Base-by-base conservation (phyloP, 306 rosid genomes). In the Rubus idaeus region DNA sequence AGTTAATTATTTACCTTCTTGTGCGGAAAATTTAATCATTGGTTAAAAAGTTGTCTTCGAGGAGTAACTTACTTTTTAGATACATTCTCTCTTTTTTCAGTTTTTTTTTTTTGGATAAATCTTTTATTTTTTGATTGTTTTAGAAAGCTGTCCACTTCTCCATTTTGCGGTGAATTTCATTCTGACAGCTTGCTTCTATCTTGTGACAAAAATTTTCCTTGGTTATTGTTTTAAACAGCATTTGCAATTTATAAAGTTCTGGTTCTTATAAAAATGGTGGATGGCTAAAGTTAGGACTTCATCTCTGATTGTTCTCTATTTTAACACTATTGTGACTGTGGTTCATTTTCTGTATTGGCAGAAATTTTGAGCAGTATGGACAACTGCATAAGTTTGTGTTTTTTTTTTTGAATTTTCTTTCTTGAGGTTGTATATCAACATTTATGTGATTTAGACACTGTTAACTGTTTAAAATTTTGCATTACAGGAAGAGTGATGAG, bases 401-500 rank as follows among this genome's bases (percentile, higher is more conserved):
- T 46, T 16, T 16, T 30, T 30, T 35, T 23, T 23, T 23, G 26
- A 23, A 23, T 16, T 23, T 50, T 14, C 17, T 17, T 4, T 37
- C 12, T 44, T 55, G 65, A 53, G 76, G 66, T 56, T 17, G n/a
- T 53, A 4, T 40, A 37, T 40, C 6, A 11, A 10, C 64, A 52
- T 40, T 72, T 53, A 55, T 16, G 23, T 40, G 61, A 21, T 46
- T 68, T 12, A 26, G 41, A 57, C 74, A 23, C 21, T 68, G 26
- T 17, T 41, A 68, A 45, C 40, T 5, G 9, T 63, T 72, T 80
- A 67, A 67, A 71, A 44, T 68, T 80, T 45, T 65, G 11, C 66
- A 65, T 75, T 80, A 52, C 88, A 94, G 98, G 91, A 94, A 90
- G 86, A 90, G 84, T 79, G 90, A 88, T 77, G 99, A 95, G 71